phyloP scores from a whole-genome alignment of 306 rosid species.

The Casuarina glauca region DNA sequence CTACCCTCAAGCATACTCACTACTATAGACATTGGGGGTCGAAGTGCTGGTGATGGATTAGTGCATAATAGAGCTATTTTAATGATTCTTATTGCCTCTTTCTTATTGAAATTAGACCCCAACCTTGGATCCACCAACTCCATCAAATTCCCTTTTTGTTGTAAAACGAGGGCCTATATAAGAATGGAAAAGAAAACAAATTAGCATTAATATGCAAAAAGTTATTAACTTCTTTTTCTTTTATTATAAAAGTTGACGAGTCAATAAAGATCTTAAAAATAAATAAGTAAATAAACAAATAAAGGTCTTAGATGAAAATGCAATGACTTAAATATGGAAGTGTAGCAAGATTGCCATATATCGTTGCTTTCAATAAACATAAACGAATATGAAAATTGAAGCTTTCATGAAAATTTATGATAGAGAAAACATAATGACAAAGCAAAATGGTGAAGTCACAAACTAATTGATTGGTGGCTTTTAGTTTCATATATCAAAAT shows the following conservation, averaged over 20 bases:
- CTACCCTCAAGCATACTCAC: constrained; percentile 67
- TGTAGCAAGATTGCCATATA: background rate
- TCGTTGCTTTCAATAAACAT: background rate
- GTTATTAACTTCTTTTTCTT: background rate
- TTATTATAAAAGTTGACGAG: too few relatives aligned
- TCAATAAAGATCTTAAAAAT: too few relatives aligned
- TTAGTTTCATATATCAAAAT: background rate
- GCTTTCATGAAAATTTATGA: background rate
- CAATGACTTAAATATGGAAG: too few relatives aligned
- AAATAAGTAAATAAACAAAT: too few relatives aligned
- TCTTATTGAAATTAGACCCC: constrained; percentile 40
- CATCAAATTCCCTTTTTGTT: constrained; percentile 37
- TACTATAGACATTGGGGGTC: constrained; percentile 67
- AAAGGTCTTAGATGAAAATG: too few relatives aligned
- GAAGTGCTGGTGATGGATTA: constrained; percentile 41
- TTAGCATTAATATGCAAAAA: background rate
- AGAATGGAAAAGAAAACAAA: background rate
- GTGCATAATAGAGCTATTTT: constrained; percentile 65
- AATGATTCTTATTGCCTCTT: constrained; percentile 41
- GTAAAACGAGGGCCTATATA: constrained; percentile 34
- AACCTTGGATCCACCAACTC: constrained; percentile 56
- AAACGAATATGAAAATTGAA: background rate
- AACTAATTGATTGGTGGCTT: background rate
- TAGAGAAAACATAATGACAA: background rate
- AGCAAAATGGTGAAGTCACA: background rate